phyloP scores from a whole-genome alignment of 148 eudicot species.

The Chenopodium formosanum region DNA sequence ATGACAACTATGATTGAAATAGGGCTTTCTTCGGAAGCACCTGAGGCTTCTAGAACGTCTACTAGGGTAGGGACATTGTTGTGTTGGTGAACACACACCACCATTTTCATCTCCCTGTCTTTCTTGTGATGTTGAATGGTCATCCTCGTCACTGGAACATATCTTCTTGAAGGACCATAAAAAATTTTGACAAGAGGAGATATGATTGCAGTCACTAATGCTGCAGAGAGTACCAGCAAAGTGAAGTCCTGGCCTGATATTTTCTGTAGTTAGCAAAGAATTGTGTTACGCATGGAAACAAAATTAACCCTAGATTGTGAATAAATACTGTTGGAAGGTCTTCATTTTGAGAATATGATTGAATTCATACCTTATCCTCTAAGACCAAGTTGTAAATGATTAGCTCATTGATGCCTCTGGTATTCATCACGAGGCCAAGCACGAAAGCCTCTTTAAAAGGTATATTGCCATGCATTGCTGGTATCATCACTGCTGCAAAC shows the following conservation, averaged over 20 bases:
- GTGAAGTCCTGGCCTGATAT: conserved; percentile 51
- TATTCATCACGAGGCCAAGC: conserved; percentile 55
- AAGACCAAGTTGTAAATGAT: conserved; percentile 43
- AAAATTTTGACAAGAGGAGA: conserved; percentile 46
- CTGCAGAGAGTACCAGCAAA: conserved; percentile 35
- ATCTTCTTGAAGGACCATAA: conserved; percentile 42
- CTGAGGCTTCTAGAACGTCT: conserved; percentile 60
- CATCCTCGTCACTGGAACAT: conserved; percentile 34
- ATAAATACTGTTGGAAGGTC: background rate
- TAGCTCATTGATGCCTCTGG: conserved; percentile 58
- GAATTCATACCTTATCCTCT: conserved; percentile 36
- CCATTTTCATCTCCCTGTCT: conserved; percentile 48
- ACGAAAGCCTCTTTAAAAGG: conserved; percentile 46
- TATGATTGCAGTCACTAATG: conserved; percentile 41
- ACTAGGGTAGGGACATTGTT: conserved; percentile 53
- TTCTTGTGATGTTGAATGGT: conserved; percentile 62
- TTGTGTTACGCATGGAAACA: conserved; percentile 13
- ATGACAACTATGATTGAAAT: conserved; percentile 40
- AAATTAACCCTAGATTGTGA: background rate
- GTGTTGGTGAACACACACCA: conserved; percentile 55
- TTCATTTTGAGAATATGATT: background rate
- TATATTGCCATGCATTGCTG: conserved; percentile 29
- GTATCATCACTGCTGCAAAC: conserved; percentile 35
- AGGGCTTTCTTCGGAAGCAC: conserved; percentile 41
- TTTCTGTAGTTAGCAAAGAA: conserved; percentile 30